Base-by-base conservation (phyloP, 306 rosid genomes). In the Quercus variabilis region DNA sequence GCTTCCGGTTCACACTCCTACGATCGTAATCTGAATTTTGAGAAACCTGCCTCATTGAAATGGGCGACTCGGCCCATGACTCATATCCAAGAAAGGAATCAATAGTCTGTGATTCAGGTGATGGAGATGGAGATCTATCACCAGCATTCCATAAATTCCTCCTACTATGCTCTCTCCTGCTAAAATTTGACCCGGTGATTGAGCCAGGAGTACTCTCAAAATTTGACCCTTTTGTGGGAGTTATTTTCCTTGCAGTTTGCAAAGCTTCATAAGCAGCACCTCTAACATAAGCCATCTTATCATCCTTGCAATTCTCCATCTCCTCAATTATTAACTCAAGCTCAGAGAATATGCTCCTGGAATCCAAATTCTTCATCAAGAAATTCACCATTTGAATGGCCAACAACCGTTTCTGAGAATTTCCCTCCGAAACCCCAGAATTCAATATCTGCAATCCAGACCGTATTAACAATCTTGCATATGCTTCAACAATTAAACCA, bases 231-330 rank as follows among this genome's bases (percentile, higher is more conserved):
- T 87, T 87, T 59, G 84, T 93, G 0, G 60, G 73, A 1, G 82
- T 77, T 65, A 90, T 82, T 76, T 83, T 87, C 81, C 81, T 91
- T 19, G 97, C 98, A 56, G 93, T 89, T 87, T 90, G 97, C 86
- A 92, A 62, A 74, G 97, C 97, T 84, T 94, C 99, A 84, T 79
- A 90, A 21, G 99, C 97, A 71, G 97, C 97, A 31, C 95, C 97
- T 78, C 76, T 86, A 63, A 95, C 93, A 78, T 76, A 91, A 5
- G 90, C 92, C 97, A 90, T 92, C 87, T 82, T 87, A 74, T 95
- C 97, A 8, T 87, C 88, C 23, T 90, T 95, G n/a, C 94, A 89
- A 79, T 83, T 85, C 72, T 91, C 91, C 97, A 95, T 92, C 87
- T 82, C 96, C 88, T 89, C 90, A 79, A 85, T 89, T 76, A 95